These are phyloP conservation scores for Agaricus bisporus DNA, from an alignment of 768 basidiomycete species.

Conservation along the genomic window DNA sequence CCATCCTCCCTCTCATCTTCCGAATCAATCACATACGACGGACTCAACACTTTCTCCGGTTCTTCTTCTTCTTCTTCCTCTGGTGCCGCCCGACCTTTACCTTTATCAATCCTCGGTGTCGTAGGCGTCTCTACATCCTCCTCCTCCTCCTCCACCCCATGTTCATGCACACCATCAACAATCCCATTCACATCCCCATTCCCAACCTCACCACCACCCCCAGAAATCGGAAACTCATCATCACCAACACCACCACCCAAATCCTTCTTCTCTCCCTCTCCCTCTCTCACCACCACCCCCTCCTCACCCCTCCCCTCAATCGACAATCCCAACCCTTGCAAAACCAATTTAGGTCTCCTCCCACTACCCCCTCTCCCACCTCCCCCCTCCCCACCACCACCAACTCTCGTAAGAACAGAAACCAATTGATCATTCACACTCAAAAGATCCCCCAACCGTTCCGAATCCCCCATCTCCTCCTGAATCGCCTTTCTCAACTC, in stretches of 20 bases:
- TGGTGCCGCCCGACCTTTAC: conserved; percentile 67
- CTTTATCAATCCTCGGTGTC: conserved; percentile 71
- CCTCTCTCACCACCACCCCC: no score
- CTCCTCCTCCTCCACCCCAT: conserved; percentile 16
- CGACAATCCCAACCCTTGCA: conserved; percentile 40
- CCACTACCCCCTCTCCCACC: not conserved
- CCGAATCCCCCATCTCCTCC: conserved; percentile 44
- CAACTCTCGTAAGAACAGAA: conserved; percentile 40
- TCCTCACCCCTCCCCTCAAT: conserved; percentile 20
- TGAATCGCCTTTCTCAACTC: conserved; percentile 50
- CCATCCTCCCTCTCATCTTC: conserved; percentile 53
- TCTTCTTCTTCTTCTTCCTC: conserved; percentile 50
- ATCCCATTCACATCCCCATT: not conserved
- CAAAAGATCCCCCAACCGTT: conserved; percentile 62
- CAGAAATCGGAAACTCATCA: not conserved
- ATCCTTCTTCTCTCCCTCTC: no score
- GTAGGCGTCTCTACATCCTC: conserved; percentile 34
- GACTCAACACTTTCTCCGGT: conserved; percentile 67
- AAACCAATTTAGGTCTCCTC: conserved; percentile 31
- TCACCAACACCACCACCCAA: conserved; percentile 6
- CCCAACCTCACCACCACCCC: not conserved
- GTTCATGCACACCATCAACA: not conserved
- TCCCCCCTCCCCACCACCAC: not conserved
- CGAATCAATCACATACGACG: conserved; percentile 46
- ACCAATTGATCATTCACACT: conserved; percentile 68